Evolutionary conservation across 768 basidiomycete genomes (phyloP).

Genomic region (Astraeus odoratus): DNA sequence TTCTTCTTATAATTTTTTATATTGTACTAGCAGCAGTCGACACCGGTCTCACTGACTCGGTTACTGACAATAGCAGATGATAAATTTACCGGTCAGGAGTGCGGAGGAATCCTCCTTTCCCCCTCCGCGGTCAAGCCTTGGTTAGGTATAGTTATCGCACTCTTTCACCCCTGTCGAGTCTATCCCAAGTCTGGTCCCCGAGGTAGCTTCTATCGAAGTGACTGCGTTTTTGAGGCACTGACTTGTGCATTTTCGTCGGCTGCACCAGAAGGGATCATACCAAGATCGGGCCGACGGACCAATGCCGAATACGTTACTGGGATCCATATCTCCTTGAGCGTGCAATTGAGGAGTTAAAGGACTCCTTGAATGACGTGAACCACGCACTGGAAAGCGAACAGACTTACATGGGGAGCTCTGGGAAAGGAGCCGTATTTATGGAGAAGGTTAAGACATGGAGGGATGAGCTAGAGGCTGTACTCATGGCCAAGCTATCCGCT

Average conservation of each 20-base stretch:
- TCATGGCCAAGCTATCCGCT: not conserved
- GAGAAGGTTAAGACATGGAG: constrained; percentile 38
- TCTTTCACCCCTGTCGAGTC: constrained; percentile 27
- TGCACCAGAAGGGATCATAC: constrained; percentile 14
- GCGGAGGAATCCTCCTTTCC: constrained; percentile 34
- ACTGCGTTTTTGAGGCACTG: not conserved
- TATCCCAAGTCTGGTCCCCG: constrained; percentile 41
- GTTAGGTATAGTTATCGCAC: constrained; percentile 25
- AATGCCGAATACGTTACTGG: constrained; percentile 29
- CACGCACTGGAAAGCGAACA: constrained; percentile 39
- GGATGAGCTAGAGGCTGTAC: constrained; percentile 31
- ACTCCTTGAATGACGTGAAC: constrained; percentile 37
- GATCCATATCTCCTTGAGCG: constrained; percentile 40
- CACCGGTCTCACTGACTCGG: not conserved
- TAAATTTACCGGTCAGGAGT: constrained; percentile 34
- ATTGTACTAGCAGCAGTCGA: not conserved
- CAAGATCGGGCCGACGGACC: constrained; percentile 14
- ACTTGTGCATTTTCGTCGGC: constrained; percentile 10
- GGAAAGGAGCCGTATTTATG: constrained; percentile 28
- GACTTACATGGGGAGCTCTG: constrained; percentile 27
- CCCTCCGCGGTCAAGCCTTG: constrained; percentile 42
- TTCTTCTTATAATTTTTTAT: too few relatives aligned
- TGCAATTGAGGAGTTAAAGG: constrained; percentile 38
- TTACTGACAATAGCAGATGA: constrained; percentile 23
- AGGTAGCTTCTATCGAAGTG: constrained; percentile 18